A percentile compares a stretch with the other conserved stretches of the same genome.
phyloP scores from a whole-genome alignment of 805 yeast species.

The Danielia oregonensis region DNA sequence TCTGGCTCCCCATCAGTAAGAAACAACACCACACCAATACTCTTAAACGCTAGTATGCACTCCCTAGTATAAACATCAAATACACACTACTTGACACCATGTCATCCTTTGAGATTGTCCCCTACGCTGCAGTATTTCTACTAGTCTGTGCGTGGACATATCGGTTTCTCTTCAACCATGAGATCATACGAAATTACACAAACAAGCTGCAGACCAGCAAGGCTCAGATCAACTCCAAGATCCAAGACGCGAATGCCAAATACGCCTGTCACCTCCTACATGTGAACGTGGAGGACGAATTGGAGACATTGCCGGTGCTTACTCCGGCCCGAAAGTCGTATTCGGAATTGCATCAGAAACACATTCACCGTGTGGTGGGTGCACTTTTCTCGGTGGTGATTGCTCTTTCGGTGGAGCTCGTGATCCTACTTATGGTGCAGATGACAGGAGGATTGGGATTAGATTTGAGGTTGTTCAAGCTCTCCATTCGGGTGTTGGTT shows the following conservation, averaged over 20 bases:
- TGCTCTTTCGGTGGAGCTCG: constrained; percentile 29
- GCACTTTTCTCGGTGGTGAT: constrained; percentile 26
- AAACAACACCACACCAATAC: no score
- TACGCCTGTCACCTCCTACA: constrained; percentile 14
- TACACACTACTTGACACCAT: no score
- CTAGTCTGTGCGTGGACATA: constrained; percentile 18
- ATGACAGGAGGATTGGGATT: constrained; percentile 20
- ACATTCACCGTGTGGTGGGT: constrained; percentile 17
- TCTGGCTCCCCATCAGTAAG: no score
- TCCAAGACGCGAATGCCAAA: constrained; percentile 14
- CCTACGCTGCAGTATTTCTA: constrained; percentile 13
- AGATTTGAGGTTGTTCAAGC: constrained; percentile 31
- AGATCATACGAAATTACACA: constrained; percentile 22
- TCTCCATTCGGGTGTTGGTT: constrained; percentile 37
- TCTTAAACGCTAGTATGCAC: no score
- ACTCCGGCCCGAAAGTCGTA: background rate
- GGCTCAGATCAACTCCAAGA: constrained; percentile 23
- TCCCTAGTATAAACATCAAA: no score
- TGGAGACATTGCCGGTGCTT: no score
- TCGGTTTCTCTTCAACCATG: constrained; percentile 21
- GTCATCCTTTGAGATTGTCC: constrained; percentile 13
- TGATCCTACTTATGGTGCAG: constrained; percentile 36
- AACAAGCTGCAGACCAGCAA: constrained; percentile 16
- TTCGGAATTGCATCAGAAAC: constrained; percentile 2
- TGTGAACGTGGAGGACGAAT: constrained; percentile 15